A percentile compares a stretch with the other conserved stretches of the same genome.
Evolutionary conservation across 2,329 filamentous ascomycete species (phyloP).

Genomic region (Colletotrichum tamarilloi): DNA sequence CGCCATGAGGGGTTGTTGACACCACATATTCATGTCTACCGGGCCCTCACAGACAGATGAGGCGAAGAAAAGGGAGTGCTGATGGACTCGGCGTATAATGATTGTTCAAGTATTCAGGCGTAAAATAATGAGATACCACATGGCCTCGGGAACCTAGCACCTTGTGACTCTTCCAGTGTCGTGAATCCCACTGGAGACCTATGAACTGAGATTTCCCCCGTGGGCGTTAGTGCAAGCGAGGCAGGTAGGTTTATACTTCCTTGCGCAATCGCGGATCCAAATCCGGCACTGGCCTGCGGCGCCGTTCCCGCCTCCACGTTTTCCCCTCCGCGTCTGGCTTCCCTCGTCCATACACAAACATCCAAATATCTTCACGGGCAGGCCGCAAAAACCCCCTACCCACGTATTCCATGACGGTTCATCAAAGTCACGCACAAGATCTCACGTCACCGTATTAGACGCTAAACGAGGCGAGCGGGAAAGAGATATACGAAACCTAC

Average conservation of each 20-base stretch:
- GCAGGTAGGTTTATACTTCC: not conserved
- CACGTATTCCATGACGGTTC: not conserved
- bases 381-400: not conserved
- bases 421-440: not conserved
- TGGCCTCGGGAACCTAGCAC: not conserved
- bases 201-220: too few relatives aligned
- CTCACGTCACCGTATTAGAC: not conserved
- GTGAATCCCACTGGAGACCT: too few relatives aligned
- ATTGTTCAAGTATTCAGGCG: not conserved
- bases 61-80: not conserved
- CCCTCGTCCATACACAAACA: too few relatives aligned
- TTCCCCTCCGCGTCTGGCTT: too few relatives aligned
- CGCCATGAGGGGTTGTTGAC: not conserved
- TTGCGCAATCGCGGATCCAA: not conserved
- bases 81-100: not conserved
- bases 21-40: not conserved
- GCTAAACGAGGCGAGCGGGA: not conserved
- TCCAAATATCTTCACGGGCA: too few relatives aligned
- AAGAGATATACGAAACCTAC: not conserved
- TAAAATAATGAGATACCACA: conserved; percentile 12
- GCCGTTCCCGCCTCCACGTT: not conserved
- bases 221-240: not conserved
- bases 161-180: too few relatives aligned
- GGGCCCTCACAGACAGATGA: not conserved
- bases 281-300: not conserved